Evolutionary conservation across 129 eudicot genomes (phyloP), one percentile per base, ranked within the genome.

Genomic region (Centella asiatica): DNA sequence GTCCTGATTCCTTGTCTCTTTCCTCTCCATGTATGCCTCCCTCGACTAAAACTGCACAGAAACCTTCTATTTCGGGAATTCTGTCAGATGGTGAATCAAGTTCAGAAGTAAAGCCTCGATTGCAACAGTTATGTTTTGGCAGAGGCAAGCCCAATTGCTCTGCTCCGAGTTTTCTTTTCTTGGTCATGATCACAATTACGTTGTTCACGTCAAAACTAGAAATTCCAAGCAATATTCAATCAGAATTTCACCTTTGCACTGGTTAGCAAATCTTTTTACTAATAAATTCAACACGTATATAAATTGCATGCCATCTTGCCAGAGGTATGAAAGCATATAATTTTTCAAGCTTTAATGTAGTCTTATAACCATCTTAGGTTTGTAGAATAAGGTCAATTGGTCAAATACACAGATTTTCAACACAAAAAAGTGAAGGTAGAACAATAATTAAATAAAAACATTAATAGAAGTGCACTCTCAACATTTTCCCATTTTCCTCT

Each of bases 151-250:
- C 77, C 52, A 60, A 51, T 28, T 51, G 45, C 64, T 76, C 88
- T 29, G 72, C 74, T 60, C 68, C 66, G 34, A 76, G 56, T 73
- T 84, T 87, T 62, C 95, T 74, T 69, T 81, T 81, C 76, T 77
- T 78, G 67, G 64, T 76, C 69, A 74, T 62, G 79, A 13, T 52
- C 53, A 57, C 27, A 57, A 44, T 40, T 19, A 62, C 28, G 36
- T 54, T 46, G 44, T 25, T 19, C n/a, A 32, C 40, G 47, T 52
- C 62, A 58, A 45, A 69, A 52, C 73, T 67, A 59, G 17, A 18
- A 64, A 2, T 53, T 2, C 39, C 26, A 33, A 34, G 20, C 29
- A 33, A 66, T 29, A 19, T 33, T 20, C 28, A 57, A 19, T n/a
- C 8, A 6, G 18, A 13, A n/a, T 6, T 56, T 4, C 40, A 31